Percentiles rank a stretch among this genome's conserved stretches.
Conservation (phyloP, 2,329 filamentous ascomycete genomes). For the Fusarium acutatum region DNA sequence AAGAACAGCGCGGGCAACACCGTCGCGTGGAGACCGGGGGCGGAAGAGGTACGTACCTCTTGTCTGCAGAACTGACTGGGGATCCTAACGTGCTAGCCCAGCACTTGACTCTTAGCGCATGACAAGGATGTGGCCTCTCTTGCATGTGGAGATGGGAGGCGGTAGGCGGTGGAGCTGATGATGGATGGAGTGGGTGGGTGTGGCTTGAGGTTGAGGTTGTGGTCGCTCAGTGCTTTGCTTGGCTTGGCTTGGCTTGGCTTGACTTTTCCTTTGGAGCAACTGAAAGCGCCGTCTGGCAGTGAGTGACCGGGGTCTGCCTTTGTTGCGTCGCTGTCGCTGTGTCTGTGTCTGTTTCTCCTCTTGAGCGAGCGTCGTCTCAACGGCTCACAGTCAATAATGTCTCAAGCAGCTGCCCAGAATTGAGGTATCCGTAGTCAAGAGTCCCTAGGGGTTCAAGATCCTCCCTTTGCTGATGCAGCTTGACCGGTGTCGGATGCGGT, state of each 20-base stretch:
- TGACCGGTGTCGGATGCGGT: background rate
- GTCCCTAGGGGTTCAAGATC: background rate
- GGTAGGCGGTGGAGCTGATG: slow-evolving; percentile 32
- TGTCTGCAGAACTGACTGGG: slow-evolving; percentile 25
- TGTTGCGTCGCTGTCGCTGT: background rate
- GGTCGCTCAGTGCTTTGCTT: background rate
- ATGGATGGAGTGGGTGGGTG: slow-evolving; percentile 27
- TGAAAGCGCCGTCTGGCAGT: slow-evolving; percentile 3
- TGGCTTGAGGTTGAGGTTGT: slow-evolving; percentile 21
- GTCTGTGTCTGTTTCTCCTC: background rate
- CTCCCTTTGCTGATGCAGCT: background rate
- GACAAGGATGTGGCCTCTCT: slow-evolving; percentile 25
- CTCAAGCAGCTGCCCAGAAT: slow-evolving; percentile 19
- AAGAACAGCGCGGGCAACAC: slow-evolving; percentile 21
- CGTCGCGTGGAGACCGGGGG: slow-evolving; percentile 34
- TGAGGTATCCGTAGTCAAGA: background rate
- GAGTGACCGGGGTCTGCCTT: slow-evolving; percentile 9
- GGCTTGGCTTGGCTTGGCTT: background rate
- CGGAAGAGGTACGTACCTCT: slow-evolving; percentile 23
- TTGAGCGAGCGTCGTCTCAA: slow-evolving; percentile 1
- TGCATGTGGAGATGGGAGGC: slow-evolving; percentile 19
- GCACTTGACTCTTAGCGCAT: slow-evolving; percentile 20
- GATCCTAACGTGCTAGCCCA: slow-evolving; percentile 9
- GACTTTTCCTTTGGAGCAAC: slow-evolving; percentile 10
- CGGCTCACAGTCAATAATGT: slow-evolving; percentile 16